Evolutionary conservation across 2,329 filamentous ascomycete species (phyloP).

Genomic region (Aspergillus caelatus): DNA sequence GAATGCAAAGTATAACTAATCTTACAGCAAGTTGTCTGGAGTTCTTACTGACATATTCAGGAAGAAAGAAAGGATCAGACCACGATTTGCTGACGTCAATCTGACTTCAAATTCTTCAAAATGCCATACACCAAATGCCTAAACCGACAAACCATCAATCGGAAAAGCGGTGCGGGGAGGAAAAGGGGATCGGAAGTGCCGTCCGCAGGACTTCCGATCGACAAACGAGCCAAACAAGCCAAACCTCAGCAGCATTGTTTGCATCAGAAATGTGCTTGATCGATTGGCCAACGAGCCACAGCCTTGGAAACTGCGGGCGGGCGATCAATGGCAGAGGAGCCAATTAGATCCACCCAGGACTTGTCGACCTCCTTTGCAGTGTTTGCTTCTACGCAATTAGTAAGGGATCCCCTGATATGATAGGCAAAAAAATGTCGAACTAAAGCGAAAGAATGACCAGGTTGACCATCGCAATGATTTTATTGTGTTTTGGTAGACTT

Average conservation of each 20-base stretch:
- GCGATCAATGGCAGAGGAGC: neutral
- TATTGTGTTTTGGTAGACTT: neutral
- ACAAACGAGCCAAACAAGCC: neutral
- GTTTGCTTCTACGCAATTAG: neutral
- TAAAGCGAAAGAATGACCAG: neutral
- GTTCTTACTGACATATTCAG: neutral
- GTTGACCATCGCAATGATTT: neutral
- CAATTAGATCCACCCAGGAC: neutral
- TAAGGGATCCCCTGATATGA: neutral
- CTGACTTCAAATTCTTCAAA: neutral
- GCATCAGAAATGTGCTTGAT: neutral
- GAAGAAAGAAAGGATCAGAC: neutral
- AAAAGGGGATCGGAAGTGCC: neutral
- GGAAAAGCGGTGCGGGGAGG: neutral
- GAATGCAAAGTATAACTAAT: neutral
- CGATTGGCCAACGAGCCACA: neutral
- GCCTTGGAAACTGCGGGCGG: too few species aligned
- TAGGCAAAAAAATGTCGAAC: neutral
- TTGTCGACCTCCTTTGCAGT: neutral
- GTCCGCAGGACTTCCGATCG: neutral
- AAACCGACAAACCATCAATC: neutral
- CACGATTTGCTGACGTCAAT: neutral
- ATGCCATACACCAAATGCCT: neutral
- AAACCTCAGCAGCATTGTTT: neutral
- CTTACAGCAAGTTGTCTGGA: neutral